Evolutionary conservation across 163 green algal genomes (phyloP).

Genomic region (Smithsoniella earleae): DNA sequence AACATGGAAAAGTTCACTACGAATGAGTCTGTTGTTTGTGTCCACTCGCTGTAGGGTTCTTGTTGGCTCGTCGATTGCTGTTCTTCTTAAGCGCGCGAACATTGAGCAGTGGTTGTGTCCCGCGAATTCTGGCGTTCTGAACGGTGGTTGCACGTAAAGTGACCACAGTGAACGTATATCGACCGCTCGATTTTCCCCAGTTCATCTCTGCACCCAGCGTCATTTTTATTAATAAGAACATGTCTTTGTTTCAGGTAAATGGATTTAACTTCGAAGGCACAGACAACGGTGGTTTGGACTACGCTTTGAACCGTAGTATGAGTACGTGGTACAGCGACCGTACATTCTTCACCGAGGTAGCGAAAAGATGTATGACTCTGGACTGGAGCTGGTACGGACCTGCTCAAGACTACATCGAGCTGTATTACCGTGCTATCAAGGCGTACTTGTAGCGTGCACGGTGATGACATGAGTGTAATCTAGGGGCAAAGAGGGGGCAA

Average conservation of each 20-base stretch:
- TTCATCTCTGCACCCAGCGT: too few species aligned
- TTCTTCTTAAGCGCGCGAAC: too few species aligned
- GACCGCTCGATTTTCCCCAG: too few species aligned
- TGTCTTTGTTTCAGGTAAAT: slow-evolving; percentile 27
- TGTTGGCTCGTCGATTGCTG: too few species aligned
- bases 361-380: slow-evolving; percentile 60
- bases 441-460: slow-evolving; percentile 21
- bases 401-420: slow-evolving; percentile 86
- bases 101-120: too few species aligned
- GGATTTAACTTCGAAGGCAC: slow-evolving; percentile 51
- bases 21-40: too few species aligned
- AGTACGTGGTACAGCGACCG: slow-evolving; percentile 64
- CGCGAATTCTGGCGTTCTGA: too few species aligned
- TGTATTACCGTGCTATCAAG: slow-evolving; percentile 77
- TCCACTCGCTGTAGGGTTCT: too few species aligned
- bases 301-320: slow-evolving; percentile 78
- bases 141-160: too few species aligned
- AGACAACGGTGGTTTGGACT: slow-evolving; percentile 73
- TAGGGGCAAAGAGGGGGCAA: neutral
- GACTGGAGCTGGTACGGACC: slow-evolving; percentile 92
- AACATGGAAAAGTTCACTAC: too few species aligned
- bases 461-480: neutral
- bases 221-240: too few species aligned
- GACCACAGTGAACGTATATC: too few species aligned
- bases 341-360: slow-evolving; percentile 42